These are phyloP conservation scores for Sarocladium oryzae DNA, from an alignment of 2,329 filamentous ascomycete genomes.

Conservation along the genomic window DNA sequence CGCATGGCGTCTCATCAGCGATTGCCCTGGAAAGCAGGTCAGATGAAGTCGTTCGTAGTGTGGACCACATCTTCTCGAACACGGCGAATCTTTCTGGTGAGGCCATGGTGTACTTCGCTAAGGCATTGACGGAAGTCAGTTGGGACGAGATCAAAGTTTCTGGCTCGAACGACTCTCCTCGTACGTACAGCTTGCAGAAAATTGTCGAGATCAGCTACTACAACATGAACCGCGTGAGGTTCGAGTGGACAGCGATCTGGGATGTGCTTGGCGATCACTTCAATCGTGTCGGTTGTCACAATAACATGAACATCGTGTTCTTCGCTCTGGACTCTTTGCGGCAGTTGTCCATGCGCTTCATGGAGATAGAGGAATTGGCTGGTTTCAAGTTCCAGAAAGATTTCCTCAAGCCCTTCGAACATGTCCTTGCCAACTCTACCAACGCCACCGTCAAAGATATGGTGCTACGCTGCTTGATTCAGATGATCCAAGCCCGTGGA, in stretches of 20 bases:
- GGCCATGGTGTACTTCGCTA: slow-evolving; percentile 92
- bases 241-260: slow-evolving; percentile 98
- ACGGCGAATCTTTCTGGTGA: slow-evolving; percentile 90
- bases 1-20: slow-evolving; percentile 64
- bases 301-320: slow-evolving; percentile 94
- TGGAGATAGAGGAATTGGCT: slow-evolving; percentile 95
- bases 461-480: slow-evolving; percentile 89
- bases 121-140: slow-evolving; percentile 87
- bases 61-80: slow-evolving; percentile 95
- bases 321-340: slow-evolving; percentile 93
- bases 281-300: slow-evolving; percentile 93
- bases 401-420: slow-evolving; percentile 96
- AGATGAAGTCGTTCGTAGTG: slow-evolving; percentile 84
- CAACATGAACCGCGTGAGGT: slow-evolving; percentile 97
- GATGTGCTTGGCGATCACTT: slow-evolving; percentile 96
- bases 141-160: slow-evolving; percentile 99
- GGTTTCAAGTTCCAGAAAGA: slow-evolving; percentile 99
- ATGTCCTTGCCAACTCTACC: slow-evolving; percentile 89
- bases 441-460: slow-evolving; percentile 95
- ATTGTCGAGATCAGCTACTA: slow-evolving; percentile 99
- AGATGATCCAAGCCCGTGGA: slow-evolving; percentile 97
- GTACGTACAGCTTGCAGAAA: slow-evolving; percentile 96
- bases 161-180: slow-evolving; percentile 87
- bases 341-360: slow-evolving; percentile 95
- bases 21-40: slow-evolving; percentile 90